phyloP scores from a whole-genome alignment of 495 filamentous ascomycete genomes.

The Endocarpon pusillum region DNA sequence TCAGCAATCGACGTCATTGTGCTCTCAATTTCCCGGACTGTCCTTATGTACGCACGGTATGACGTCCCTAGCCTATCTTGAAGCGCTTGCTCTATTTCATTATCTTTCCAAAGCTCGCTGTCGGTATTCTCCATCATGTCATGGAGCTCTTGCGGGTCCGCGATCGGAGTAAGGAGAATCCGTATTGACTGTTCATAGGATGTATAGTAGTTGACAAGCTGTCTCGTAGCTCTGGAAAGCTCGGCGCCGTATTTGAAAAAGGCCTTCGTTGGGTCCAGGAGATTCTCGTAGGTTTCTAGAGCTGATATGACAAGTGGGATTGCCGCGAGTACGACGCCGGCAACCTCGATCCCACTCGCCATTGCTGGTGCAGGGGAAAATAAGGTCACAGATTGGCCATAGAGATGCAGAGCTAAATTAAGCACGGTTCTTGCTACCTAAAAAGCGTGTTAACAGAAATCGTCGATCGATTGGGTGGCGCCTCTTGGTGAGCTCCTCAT shows the following conservation, averaged over 20 bases:
- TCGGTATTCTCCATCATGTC: not conserved
- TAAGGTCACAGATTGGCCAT: not conserved
- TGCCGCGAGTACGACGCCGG: conserved; percentile 22
- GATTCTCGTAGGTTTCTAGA: conserved; percentile 20
- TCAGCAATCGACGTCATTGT: not conserved
- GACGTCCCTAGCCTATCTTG: not conserved
- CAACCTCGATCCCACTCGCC: conserved; percentile 24
- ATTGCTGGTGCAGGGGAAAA: not conserved
- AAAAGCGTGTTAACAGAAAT: no score
- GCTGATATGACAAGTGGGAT: conserved; percentile 22
- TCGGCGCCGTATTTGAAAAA: no score
- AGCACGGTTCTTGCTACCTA: no score
- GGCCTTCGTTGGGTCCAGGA: no score
- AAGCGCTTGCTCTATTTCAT: not conserved
- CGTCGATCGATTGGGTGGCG: no score
- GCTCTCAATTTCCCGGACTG: not conserved
- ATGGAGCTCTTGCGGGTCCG: not conserved
- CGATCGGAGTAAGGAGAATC: not conserved
- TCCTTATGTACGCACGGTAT: not conserved
- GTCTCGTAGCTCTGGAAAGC: no score
- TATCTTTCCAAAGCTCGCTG: not conserved
- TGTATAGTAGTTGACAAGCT: no score
- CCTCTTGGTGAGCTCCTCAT: no score
- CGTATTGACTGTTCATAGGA: no score
- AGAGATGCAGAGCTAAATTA: no score